A percentile compares a stretch with the other conserved stretches of the same genome.
phyloP scores from a whole-genome alignment of 768 basidiomycete genomes.

The Boletus rubroflammeus region DNA sequence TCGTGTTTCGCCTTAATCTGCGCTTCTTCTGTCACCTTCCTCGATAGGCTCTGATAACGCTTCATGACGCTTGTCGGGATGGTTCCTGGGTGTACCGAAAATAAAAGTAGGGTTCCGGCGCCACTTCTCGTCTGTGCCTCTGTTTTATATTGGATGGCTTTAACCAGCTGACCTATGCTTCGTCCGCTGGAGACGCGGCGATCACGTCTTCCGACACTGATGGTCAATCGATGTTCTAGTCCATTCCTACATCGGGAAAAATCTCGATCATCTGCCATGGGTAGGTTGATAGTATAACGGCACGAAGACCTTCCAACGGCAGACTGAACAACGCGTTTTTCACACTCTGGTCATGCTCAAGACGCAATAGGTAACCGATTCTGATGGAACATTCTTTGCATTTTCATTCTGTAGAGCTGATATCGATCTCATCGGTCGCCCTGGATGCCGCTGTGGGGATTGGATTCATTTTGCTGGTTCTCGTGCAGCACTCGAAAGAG shows the following conservation, averaged over 20 bases:
- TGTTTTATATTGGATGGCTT: neutral
- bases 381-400: neutral
- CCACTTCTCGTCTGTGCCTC: neutral
- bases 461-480: neutral
- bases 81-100: neutral
- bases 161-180: neutral
- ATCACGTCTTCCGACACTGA: neutral
- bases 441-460: neutral
- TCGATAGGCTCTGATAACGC: neutral
- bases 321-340: neutral
- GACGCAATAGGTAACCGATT: neutral
- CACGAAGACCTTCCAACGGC: no score
- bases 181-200: neutral
- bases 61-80: neutral
- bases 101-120: neutral
- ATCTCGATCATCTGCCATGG: neutral
- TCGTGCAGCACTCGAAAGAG: neutral
- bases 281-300: neutral
- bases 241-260: neutral
- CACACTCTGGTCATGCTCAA: neutral
- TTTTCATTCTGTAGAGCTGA: neutral
- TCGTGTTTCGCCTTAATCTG: neutral
- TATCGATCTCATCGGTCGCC: neutral
- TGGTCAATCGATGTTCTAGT: neutral
- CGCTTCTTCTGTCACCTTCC: neutral